A percentile compares a stretch with the other conserved stretches of the same genome.
These are phyloP conservation scores for Arabidopsis thaliana DNA, from an alignment of 345 rosid genomes.

Conservation along the genomic window DNA sequence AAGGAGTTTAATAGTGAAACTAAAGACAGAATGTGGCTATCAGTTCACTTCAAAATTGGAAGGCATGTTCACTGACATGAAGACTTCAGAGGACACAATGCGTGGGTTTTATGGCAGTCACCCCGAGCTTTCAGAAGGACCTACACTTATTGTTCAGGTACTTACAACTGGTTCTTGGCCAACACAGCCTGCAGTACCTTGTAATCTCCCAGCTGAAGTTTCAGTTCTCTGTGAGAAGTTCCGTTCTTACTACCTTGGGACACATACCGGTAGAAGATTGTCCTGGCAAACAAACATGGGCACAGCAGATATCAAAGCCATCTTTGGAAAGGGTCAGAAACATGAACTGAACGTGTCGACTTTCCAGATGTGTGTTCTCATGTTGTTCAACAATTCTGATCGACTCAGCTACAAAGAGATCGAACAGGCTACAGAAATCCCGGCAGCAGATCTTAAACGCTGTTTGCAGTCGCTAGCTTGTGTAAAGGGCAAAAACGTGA, in stretches of 20 bases:
- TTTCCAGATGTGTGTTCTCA: conserved; percentile 96
- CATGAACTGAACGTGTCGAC: conserved; percentile 98
- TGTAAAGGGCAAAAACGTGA: conserved; percentile 89
- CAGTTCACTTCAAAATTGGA: conserved; percentile 97
- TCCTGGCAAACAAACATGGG: conserved; percentile 99
- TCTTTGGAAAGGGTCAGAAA: conserved; percentile 95
- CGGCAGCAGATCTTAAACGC: conserved; percentile 83
- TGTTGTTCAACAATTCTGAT: conserved; percentile 85
- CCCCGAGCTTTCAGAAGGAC: conserved; percentile 85
- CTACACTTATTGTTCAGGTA: conserved; percentile 89
- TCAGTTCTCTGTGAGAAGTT: conserved; percentile 91
- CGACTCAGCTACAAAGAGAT: conserved; percentile 89
- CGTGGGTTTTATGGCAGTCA: conserved; percentile 74
- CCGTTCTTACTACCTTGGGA: conserved; percentile 90
- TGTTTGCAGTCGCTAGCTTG: conserved; percentile 95
- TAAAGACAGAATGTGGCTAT: conserved; percentile 96
- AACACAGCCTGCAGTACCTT: conserved; percentile 78
- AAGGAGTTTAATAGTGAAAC: conserved; percentile 92
- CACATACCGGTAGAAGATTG: conserved; percentile 91
- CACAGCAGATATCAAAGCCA: conserved; percentile 88
- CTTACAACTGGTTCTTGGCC: conserved; percentile 99
- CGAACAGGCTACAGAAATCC: conserved; percentile 92
- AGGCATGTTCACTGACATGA: conserved; percentile 99
- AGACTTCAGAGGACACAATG: conserved; percentile 96
- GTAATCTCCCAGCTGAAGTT: conserved; percentile 93